Percentiles rank a stretch among this genome's conserved stretches.
phyloP scores from a whole-genome alignment of 805 yeast genomes.

The Phaffomyces thermotolerans region DNA sequence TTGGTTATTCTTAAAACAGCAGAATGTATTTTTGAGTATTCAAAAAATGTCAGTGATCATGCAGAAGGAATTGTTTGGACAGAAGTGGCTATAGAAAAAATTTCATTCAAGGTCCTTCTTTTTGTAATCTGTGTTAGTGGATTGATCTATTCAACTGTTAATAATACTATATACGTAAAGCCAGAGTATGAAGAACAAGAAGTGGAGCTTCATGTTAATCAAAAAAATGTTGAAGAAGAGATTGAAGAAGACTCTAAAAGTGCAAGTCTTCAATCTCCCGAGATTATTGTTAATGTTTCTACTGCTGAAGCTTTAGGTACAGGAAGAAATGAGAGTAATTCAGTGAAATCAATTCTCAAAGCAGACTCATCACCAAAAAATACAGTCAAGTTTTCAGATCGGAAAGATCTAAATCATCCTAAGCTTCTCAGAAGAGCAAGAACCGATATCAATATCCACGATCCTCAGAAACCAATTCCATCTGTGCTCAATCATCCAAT shows the following conservation, averaged over 20 bases:
- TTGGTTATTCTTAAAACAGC: constrained; percentile 7
- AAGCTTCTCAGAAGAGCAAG: constrained; percentile 10
- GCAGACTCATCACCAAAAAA: background rate
- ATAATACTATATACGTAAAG: background rate
- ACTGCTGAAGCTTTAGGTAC: no score
- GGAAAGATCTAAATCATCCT: no score
- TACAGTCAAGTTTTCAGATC: no score
- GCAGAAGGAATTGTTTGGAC: background rate
- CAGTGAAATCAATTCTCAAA: background rate
- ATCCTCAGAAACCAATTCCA: constrained; percentile 17
- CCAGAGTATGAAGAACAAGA: no score
- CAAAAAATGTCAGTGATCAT: background rate
- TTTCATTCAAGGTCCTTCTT: background rate
- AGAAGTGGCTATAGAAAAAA: background rate
- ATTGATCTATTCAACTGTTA: background rate
- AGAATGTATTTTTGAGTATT: constrained; percentile 2
- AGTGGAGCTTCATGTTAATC: no score
- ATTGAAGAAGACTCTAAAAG: no score
- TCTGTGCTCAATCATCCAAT: constrained; percentile 19
- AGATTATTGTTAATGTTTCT: no score
- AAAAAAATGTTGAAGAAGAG: no score
- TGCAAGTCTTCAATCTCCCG: no score
- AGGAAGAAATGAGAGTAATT: background rate
- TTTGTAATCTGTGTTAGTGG: background rate
- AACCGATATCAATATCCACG: constrained; percentile 17